Conservation (phyloP, 2,329 filamentous ascomycete species). For the Blumeriella jaapii region DNA sequence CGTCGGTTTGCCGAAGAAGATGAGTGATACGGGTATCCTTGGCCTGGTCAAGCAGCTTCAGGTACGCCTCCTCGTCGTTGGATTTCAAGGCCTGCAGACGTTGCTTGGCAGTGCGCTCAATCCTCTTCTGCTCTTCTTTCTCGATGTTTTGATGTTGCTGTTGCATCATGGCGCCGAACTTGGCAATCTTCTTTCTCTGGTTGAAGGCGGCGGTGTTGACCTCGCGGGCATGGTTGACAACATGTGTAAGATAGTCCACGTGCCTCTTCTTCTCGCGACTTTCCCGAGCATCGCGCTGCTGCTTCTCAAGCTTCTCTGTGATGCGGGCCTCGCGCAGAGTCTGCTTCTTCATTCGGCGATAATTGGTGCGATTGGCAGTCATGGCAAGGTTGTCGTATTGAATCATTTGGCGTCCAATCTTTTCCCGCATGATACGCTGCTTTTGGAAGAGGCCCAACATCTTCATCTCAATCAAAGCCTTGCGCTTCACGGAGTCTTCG, state of each 20-base stretch:
- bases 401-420: slow-evolving; percentile 84
- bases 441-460: slow-evolving; percentile 78
- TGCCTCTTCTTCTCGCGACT: slow-evolving; percentile 98
- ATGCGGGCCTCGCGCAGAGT: slow-evolving; percentile 89
- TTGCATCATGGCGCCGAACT: slow-evolving; percentile 82
- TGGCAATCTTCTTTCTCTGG: slow-evolving; percentile 66
- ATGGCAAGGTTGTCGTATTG: slow-evolving; percentile 93
- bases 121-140: slow-evolving; percentile 97
- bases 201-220: slow-evolving; percentile 55
- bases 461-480: slow-evolving; percentile 92
- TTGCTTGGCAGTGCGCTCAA: slow-evolving; percentile 96
- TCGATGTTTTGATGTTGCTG: slow-evolving; percentile 91
- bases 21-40: slow-evolving; percentile 99
- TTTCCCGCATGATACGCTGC: slow-evolving; percentile 75
- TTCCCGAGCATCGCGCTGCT: slow-evolving; percentile 92
- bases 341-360: slow-evolving; percentile 95
- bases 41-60: slow-evolving; percentile 94
- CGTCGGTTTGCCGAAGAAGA: slow-evolving; percentile 90
- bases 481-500: slow-evolving; percentile 75
- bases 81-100: slow-evolving; percentile 98
- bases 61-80: slow-evolving; percentile 97
- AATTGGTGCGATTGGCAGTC: slow-evolving; percentile 85
- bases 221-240: slow-evolving; percentile 71
- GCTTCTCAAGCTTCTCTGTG: slow-evolving; percentile 97
- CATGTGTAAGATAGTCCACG: slow-evolving; percentile 77